Base-by-base conservation (phyloP, 176 grass and related monocot genomes). In the Paspalum vaginatum region DNA sequence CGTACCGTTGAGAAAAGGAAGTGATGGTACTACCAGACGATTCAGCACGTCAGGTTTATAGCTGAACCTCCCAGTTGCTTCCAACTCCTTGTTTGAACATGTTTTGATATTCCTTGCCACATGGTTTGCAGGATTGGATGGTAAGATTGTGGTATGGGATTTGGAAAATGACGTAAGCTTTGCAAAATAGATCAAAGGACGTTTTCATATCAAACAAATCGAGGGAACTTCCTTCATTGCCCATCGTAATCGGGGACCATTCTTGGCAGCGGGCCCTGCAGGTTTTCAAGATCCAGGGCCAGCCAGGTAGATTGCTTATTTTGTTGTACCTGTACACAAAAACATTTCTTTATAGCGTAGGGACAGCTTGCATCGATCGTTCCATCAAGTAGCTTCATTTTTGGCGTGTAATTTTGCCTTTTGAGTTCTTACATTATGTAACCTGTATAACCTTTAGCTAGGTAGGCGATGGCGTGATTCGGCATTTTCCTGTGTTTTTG, bases 21-120 rank as follows among this genome's bases (percentile, higher is more conserved):
- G 69, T 2, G 83, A 93, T 8, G 65, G 56, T 26, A 18, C 70
- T 70, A 44, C 80, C 51, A 89, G 84, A 69, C 93, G 80, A 39
- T 99, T 95, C 91, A 99, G 97, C 91, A 99, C 97, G 8, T 99
- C 97, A 96, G 97, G 97, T 98, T 75, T 59, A 40, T 68, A 79
- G 44, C 48, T 40, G 10, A 44, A 40, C 10, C 16, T n/a, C 11
- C 15, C 39, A 25, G 13, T 14, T 82, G 72, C 24, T 47, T 66
- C 41, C 46, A 72, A 26, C 72, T 79, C 40, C 76, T n/a, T 22
- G 25, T 21, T 39, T 0, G 6, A 66, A 44, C 12, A 22, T 69
- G 68, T 75, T 38, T 52, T 93, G 68, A 85, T 74, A 45, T 73
- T 66, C 37, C 59, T 78, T 44, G 18, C 24, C 59, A 27, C 32